phyloP scores from a whole-genome alignment of 345 rosid species.

The Populus alba region DNA sequence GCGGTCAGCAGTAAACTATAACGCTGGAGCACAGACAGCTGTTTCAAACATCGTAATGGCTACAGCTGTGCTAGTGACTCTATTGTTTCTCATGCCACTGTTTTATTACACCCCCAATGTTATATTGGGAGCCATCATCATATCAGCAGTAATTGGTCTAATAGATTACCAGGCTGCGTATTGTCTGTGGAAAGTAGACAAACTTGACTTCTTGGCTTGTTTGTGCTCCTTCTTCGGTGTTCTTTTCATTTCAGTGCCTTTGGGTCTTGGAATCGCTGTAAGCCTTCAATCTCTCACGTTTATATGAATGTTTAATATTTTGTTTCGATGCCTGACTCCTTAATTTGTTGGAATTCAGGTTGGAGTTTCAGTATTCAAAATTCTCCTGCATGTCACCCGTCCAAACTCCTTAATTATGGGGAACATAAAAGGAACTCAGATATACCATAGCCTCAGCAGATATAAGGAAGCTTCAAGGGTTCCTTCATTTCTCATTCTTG shows the following conservation, averaged over 20 bases:
- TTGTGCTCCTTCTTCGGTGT: slow-evolving; percentile 85
- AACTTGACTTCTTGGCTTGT: slow-evolving; percentile 89
- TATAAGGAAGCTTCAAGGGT: slow-evolving; percentile 69
- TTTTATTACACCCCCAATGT: slow-evolving; percentile 88
- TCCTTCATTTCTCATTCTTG: slow-evolving; percentile 72
- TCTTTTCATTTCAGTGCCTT: slow-evolving; percentile 86
- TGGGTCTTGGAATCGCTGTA: slow-evolving; percentile 89
- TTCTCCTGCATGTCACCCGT: slow-evolving; percentile 79
- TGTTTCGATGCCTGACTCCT: background rate
- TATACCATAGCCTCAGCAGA: slow-evolving; percentile 67
- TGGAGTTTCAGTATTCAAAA: slow-evolving; percentile 82
- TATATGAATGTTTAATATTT: background rate
- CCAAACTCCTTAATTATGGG: slow-evolving; percentile 79
- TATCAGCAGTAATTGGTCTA: slow-evolving; percentile 89
- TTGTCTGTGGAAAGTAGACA: slow-evolving; percentile 83
- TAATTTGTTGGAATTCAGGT: slow-evolving; percentile 54
- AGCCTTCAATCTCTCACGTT: slow-evolving; percentile 18
- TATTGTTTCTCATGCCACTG: slow-evolving; percentile 88
- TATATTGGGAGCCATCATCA: slow-evolving; percentile 83
- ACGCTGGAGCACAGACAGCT: slow-evolving; percentile 87
- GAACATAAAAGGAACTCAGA: slow-evolving; percentile 72
- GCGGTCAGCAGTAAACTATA: slow-evolving; percentile 88
- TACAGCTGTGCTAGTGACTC: slow-evolving; percentile 76
- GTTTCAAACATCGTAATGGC: slow-evolving; percentile 87
- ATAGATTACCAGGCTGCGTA: slow-evolving; percentile 70